Evolutionary conservation across 208 protist genomes (phyloP).

Genomic region (Histomonas meleagridis): DNA sequence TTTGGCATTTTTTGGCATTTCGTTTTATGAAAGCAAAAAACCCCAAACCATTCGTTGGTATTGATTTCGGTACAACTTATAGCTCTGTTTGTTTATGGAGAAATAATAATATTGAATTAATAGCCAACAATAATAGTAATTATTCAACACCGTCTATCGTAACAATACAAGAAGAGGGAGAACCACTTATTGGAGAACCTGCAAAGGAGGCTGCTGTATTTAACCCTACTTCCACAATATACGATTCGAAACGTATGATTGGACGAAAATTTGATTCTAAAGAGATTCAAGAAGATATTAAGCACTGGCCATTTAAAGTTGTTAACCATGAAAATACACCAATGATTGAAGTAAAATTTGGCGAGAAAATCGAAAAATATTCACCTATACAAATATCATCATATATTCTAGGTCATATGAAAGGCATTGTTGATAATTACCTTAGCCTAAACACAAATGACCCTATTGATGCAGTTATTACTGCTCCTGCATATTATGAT

Average conservation of each 20-base stretch:
- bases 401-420: slow-evolving; percentile 78
- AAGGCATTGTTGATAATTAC: slow-evolving; percentile 77
- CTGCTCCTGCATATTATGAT: slow-evolving; percentile 93
- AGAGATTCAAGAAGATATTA: slow-evolving; percentile 77
- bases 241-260: slow-evolving; percentile 75
- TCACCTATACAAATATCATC: slow-evolving; percentile 74
- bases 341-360: slow-evolving; percentile 58
- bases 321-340: too few species aligned
- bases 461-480: slow-evolving; percentile 70
- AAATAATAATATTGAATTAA: slow-evolving; percentile 67
- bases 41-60: slow-evolving; percentile 53
- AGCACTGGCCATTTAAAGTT: slow-evolving; percentile 87
- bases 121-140: slow-evolving; percentile 67
- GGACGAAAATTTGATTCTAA: slow-evolving; percentile 72
- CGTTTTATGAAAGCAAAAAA: too few species aligned
- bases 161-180: too few species aligned
- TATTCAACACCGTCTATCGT: slow-evolving; percentile 57
- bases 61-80: slow-evolving; percentile 62
- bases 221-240: slow-evolving; percentile 72
- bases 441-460: slow-evolving; percentile 72
- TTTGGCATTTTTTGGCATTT: too few species aligned
- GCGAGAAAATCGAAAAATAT: slow-evolving; percentile 62
- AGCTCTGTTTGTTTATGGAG: slow-evolving; percentile 61
- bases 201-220: slow-evolving; percentile 69
- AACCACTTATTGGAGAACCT: slow-evolving; percentile 55